phyloP scores from a whole-genome alignment of 176 grass and related monocot genomes.

The Zizania latifolia region DNA sequence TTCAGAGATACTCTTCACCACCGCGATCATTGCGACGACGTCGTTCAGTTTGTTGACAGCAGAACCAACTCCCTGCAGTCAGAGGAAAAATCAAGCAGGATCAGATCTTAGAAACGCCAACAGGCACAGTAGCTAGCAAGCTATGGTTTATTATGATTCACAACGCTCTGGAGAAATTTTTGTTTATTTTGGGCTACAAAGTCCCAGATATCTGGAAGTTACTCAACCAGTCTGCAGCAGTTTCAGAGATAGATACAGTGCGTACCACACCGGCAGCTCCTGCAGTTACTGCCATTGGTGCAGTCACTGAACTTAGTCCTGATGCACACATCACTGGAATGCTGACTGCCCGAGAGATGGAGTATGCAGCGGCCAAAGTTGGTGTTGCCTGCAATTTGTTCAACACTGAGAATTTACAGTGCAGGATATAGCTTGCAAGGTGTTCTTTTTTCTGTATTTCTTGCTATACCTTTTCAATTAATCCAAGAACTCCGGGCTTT shows the following conservation, averaged over 20 bases:
- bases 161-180: neutral
- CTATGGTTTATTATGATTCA: neutral
- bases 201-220: neutral
- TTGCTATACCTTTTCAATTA: slow-evolving; percentile 76
- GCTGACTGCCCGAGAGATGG: slow-evolving; percentile 70
- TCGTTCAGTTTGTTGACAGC: slow-evolving; percentile 72
- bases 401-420: neutral
- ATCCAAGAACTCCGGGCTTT: slow-evolving; percentile 71
- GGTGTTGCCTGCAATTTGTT: slow-evolving; percentile 60
- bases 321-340: slow-evolving; percentile 95
- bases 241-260: slow-evolving; percentile 11
- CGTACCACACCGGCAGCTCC: slow-evolving; percentile 94
- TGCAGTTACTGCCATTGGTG: slow-evolving; percentile 79
- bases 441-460: neutral
- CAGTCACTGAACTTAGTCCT: slow-evolving; percentile 81
- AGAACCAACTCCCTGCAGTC: slow-evolving; percentile 71
- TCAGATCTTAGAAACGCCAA: neutral
- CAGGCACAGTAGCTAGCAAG: neutral
- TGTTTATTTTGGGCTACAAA: neutral
- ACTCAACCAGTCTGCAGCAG: neutral
- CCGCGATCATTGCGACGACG: slow-evolving; percentile 72
- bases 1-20: slow-evolving; percentile 66
- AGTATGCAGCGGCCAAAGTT: slow-evolving; percentile 86
- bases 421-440: neutral
- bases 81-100: neutral